Evolutionary conservation across 192 early-diverging fungal genomes (phyloP).

Genomic region (Globomyces pollinis-pini): DNA sequence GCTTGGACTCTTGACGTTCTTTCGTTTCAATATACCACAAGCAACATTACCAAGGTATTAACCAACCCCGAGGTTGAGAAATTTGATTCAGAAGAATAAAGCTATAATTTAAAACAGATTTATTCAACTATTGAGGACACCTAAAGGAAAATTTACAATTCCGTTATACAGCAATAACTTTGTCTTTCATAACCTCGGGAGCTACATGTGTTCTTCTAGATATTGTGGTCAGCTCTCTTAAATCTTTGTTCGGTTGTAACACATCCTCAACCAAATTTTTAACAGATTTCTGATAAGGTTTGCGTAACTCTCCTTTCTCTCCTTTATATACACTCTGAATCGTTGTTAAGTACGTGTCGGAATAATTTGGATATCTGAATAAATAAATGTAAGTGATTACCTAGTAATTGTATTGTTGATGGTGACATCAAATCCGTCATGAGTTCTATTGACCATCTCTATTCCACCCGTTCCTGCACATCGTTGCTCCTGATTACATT

Average conservation of each 20-base stretch:
- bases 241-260: constrained; percentile 7
- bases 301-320: not conserved
- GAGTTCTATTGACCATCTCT: not conserved
- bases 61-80: too few species aligned
- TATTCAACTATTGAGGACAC: too few species aligned
- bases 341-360: not conserved
- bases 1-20: not conserved
- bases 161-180: too few species aligned
- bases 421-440: constrained; percentile 5
- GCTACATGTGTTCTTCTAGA: not conserved
- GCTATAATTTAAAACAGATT: too few species aligned
- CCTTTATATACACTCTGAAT: not conserved
- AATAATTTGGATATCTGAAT: not conserved
- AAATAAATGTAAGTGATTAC: not conserved
- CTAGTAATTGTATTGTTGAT: constrained; percentile 4
- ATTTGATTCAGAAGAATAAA: too few species aligned
- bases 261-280: not conserved
- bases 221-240: constrained; percentile 4
- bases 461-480: not conserved
- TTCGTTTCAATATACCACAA: too few species aligned
- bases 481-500: not conserved
- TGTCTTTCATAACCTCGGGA: constrained; percentile 12
- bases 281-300: not conserved
- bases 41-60: too few species aligned
- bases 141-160: too few species aligned